Evolutionary conservation across 208 protist genomes (phyloP).

Genomic region (Strigomonas culicis): DNA sequence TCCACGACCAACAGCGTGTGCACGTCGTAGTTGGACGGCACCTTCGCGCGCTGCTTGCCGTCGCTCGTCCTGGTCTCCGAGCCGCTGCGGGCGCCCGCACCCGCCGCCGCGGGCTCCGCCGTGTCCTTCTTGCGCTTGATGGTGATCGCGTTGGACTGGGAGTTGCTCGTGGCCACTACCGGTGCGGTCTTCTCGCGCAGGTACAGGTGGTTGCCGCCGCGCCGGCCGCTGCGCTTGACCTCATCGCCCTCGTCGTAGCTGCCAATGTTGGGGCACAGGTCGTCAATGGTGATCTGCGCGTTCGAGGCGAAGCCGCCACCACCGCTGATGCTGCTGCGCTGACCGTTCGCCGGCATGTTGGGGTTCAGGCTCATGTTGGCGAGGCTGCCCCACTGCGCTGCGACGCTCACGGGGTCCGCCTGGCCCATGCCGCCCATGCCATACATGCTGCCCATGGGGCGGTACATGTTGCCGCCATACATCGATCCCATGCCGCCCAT

Average conservation of each 20-base stretch:
- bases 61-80: slow-evolving; percentile 9
- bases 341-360: slow-evolving; percentile 1
- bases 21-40: slow-evolving; percentile 69
- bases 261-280: slow-evolving; percentile 54
- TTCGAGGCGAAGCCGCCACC: slow-evolving; percentile 38
- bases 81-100: slow-evolving; percentile 12
- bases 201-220: slow-evolving; percentile 65
- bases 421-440: slow-evolving; percentile 13
- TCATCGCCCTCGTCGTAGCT: slow-evolving; percentile 41
- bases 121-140: slow-evolving; percentile 32
- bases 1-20: slow-evolving; percentile 70
- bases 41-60: slow-evolving; percentile 38
- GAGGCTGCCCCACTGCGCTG: slow-evolving; percentile 59
- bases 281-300: slow-evolving; percentile 23
- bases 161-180: slow-evolving; percentile 30
- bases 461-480: slow-evolving; percentile 31
- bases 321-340: slow-evolving; percentile 33
- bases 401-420: slow-evolving; percentile 42
- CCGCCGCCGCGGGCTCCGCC: not conserved
- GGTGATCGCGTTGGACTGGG: slow-evolving; percentile 29
- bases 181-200: slow-evolving; percentile 34
- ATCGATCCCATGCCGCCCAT: slow-evolving; percentile 28
- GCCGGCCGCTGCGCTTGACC: slow-evolving; percentile 58
- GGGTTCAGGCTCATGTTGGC: slow-evolving; percentile 33
- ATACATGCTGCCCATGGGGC: slow-evolving; percentile 25